These are phyloP conservation scores for Coemansia umbellata DNA, from an alignment of 192 early-diverging fungal genomes.

Conservation along the genomic window DNA sequence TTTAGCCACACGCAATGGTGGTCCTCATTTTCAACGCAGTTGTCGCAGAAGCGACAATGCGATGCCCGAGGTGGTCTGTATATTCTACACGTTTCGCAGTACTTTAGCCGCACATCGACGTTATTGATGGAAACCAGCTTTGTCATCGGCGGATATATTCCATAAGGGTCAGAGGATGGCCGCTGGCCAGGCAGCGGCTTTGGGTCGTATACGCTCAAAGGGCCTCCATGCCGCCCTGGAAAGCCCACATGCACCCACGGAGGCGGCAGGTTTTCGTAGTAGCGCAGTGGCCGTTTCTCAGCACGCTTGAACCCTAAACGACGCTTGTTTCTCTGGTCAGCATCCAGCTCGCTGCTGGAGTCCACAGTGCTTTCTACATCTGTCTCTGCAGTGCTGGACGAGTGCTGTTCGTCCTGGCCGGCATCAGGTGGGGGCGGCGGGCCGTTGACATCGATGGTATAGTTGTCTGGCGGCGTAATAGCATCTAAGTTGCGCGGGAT, in stretches of 20 bases:
- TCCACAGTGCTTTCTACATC: neutral
- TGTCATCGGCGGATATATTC: constrained; percentile 39
- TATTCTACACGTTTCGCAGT: constrained; percentile 85
- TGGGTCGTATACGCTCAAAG: constrained; percentile 44
- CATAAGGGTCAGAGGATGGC: constrained; percentile 13
- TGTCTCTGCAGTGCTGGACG: neutral
- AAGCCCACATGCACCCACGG: constrained; percentile 39
- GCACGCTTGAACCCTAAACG: neutral
- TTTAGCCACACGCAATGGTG: constrained; percentile 95
- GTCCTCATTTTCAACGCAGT: constrained; percentile 85
- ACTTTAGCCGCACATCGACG: constrained; percentile 68
- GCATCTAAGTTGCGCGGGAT: constrained; percentile 69
- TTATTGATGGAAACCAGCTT: constrained; percentile 63
- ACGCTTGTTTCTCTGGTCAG: neutral
- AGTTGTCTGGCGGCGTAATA: constrained; percentile 38
- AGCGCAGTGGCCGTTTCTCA: constrained; percentile 39
- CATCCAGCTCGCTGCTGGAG: neutral
- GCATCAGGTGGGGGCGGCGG: neutral
- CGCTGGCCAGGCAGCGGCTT: constrained; percentile 20
- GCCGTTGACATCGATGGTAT: constrained; percentile 16
- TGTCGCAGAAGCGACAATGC: constrained; percentile 86
- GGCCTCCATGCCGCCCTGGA: constrained; percentile 19
- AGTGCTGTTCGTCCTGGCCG: neutral
- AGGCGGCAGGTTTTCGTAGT: constrained; percentile 52
- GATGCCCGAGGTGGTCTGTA: constrained; percentile 84